Base-by-base conservation (phyloP, 495 filamentous ascomycete species). In the Penicillium psychrofluorescens region DNA sequence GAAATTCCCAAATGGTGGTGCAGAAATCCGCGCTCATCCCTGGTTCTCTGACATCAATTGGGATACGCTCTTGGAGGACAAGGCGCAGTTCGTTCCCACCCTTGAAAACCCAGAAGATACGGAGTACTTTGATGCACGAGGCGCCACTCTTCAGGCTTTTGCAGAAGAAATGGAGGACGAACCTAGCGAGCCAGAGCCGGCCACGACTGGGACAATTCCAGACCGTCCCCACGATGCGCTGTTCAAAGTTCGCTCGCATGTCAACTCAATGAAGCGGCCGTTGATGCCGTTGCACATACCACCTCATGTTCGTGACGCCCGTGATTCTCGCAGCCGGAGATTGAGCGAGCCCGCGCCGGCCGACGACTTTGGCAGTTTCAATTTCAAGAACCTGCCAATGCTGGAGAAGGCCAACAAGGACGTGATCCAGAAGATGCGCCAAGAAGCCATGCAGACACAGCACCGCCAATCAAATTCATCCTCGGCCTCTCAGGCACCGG, bases 321-420 rank as follows among this genome's bases (percentile, higher is more conserved):
- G 68, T n/a, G 73, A 76, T 52, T 67, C 85, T 7, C 88, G 94
- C 53, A 91, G 77, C 52, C 77, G 92, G 46, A 77, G 92, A 52
- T 68, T 96, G 31, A 97, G 92, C 58, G 92, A 98, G 64, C 92
- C 92, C 2, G 80, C 90, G 13, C 72, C 80, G 30, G 75, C 80
- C 0, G 94, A 97, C 63, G 92, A 98, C 61, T 98, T 98, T 70
- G 92, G 92, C 30, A 87, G 79, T 47, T 98, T 98, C 68, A 77
- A 89, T 29, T 98, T 95, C 74, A 98, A 96, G 68, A 98, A 98
- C 54, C 72, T 98, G 29, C 88, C 92, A 1, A 91, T 97, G 43
- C 75, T 98, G 13, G 91, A 96, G 58, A 97, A 95, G 60, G 92
- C 94, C 32, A 98, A 98, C 60, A 97, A 97, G 58, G 94, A 98